Evolutionary conservation across 202 grass and related monocot species (phyloP), one percentile per base, ranked within the genome.

Genomic region (Hordeum pubiflorum): DNA sequence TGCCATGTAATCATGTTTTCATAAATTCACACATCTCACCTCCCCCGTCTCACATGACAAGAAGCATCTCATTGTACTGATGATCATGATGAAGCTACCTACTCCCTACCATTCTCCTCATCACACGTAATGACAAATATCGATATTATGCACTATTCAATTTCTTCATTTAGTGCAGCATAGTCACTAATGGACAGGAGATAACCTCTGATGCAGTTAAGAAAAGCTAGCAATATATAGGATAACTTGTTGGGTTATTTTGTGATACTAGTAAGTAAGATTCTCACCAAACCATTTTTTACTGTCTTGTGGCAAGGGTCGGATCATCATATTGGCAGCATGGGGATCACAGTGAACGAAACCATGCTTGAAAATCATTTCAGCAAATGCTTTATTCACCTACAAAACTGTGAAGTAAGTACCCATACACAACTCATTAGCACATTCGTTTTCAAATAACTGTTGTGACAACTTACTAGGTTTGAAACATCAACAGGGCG

Each of bases 311-410:
- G 84, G 81, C 75, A 97, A 89, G 77, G 92, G 80, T 33, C 92
- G 86, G 72, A 94, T 80, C 95, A 97, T 97, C 95, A 97, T 91
- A 78, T 97, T 97, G 69, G 95, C 95, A 83, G 95, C 90, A 87
- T 97, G 95, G 10, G 95, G 95, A 77, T 97, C 95, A 79, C 95
- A 97, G 76, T 97, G 95, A 86, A 97, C 92, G 77, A 97, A 97
- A 69, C 95, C 95, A 86, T 97, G 95, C 90, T 97, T 97, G 84
- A 93, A 97, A 81, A 86, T 97, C 95, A 97, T 97, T 84, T 97
- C 92, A 41, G 95, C 84, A 93, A 97, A 97, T 78, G 88, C 86
- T 69, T 86, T 87, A 63, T 82, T 94, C 31, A 94, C 89, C 91
- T 94, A 75, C 68, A 89, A 21, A 65, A 66, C 75, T 86, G 34